These are phyloP conservation scores for Achaetomiella virescens DNA, from an alignment of 495 filamentous ascomycete species.

Conservation along the genomic window DNA sequence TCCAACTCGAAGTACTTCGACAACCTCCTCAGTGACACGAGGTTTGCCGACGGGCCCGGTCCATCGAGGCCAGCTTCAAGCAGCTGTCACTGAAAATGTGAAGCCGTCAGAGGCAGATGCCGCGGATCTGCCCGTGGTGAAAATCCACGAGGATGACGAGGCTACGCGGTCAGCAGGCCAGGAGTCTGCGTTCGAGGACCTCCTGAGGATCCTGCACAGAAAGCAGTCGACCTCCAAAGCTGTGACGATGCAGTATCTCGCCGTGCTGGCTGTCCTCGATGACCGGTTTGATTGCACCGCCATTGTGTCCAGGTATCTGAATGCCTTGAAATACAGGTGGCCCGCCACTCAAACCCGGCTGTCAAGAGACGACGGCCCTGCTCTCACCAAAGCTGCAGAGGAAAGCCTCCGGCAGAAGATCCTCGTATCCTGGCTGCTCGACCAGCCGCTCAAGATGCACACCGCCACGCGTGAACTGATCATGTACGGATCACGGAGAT, in stretches of 20 bases:
- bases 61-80: constrained; percentile 39
- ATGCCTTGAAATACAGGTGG: constrained; percentile 42
- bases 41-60: constrained; percentile 47
- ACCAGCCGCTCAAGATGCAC: constrained; percentile 47
- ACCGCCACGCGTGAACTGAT: constrained; percentile 55
- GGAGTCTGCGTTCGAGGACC: constrained; percentile 47
- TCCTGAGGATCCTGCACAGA: constrained; percentile 53
- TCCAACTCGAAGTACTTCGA: constrained; percentile 54
- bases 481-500: constrained; percentile 57
- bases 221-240: constrained; percentile 30
- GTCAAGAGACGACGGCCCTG: constrained; percentile 34
- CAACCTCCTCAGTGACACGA: constrained; percentile 44
- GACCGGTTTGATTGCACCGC: constrained; percentile 56
- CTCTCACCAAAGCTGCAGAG: constrained; percentile 39
- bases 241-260: constrained; percentile 46
- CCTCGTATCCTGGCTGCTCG: constrained; percentile 53
- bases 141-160: constrained; percentile 53
- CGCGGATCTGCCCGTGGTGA: constrained; percentile 47
- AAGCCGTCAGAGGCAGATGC: constrained; percentile 42
- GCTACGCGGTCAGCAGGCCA: constrained; percentile 47
- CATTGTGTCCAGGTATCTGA: constrained; percentile 42
- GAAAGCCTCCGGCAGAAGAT: constrained; percentile 58
- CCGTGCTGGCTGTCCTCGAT: constrained; percentile 59
- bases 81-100: constrained; percentile 34
- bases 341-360: constrained; percentile 34